Evolutionary conservation across 441 rosid genomes (phyloP), one percentile per base, ranked within the genome.

Genomic region (Adansonia rubrostipa): DNA sequence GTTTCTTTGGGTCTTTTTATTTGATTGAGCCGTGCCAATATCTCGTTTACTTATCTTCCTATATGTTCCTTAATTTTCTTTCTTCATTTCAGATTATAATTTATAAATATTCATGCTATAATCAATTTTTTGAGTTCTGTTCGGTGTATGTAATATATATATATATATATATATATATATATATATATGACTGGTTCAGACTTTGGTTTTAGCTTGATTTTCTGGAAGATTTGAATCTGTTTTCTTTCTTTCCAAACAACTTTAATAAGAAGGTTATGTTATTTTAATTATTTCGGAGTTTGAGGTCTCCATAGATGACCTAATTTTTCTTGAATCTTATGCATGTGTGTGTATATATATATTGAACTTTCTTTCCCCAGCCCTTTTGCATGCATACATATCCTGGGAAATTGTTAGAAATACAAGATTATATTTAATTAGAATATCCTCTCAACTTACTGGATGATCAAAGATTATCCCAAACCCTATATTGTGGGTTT

Each of bases 1-100:
- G 10, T 5, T 36, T n/a, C 5, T 14, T 80, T 79, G 91, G 83
- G 86, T 85, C 77, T 58, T 77, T 86, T 86, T 65, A 82, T 88
- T 87, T 88, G 94, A 91, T 91, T 91, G 92, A 91, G 91, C 94
- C 94, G 92, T 83, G 94, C 92, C 90, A 90, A 88, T 90, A 89
- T 90, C 92, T 13, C 64, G 36, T 61, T 69, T 63, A 28, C 58
- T 73, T 80, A 4, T 24, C 3, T 67, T 22, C 47, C 0, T 13
- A 5, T 63, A 14, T 63, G 2, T 14, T 1, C 0, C 0, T 1
- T 15, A 36, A 36, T 19, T 36, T 40, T 62, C 6, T 24, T 28
- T 3, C 13, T 65, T 65, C 5, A 0, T 36, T 36, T 65, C 70
- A 40, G 22, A 40, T 40, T n/a, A 40, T 56, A 17, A n/a, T 54